A percentile compares a stretch with the other conserved stretches of the same genome.
These are phyloP conservation scores for Metarhizium album DNA, from an alignment of 2,329 filamentous ascomycete genomes.

Conservation along the genomic window DNA sequence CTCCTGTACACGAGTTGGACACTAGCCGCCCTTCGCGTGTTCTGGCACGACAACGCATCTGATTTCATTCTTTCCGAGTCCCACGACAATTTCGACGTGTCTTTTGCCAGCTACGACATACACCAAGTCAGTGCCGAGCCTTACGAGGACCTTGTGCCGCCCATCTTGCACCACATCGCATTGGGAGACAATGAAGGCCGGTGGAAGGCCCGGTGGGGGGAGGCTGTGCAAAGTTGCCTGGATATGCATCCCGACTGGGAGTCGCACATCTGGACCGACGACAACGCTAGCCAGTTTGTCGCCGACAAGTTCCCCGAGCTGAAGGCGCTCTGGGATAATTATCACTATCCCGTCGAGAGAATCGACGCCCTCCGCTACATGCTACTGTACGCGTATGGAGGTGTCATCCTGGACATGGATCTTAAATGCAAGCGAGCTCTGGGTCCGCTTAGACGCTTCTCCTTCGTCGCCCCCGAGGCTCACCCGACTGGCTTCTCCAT, in stretches of 20 bases:
- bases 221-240: conserved; percentile 21
- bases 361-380: conserved; percentile 59
- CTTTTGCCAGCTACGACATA: conserved; percentile 21
- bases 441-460: conserved; percentile 28
- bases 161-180: conserved; percentile 25
- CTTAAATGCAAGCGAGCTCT: conserved; percentile 27
- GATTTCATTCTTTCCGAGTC: conserved; percentile 18
- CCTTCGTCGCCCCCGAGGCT: conserved; percentile 29
- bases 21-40: conserved; percentile 16
- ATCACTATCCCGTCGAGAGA: conserved; percentile 58
- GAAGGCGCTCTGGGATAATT: conserved; percentile 33
- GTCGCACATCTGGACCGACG: conserved; percentile 13
- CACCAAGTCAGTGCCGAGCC: conserved; percentile 18
- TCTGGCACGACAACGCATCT: conserved; percentile 15
- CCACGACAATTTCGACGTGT: conserved; percentile 21
- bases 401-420: conserved; percentile 15
- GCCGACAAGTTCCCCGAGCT: conserved; percentile 14
- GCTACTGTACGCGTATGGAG: conserved; percentile 23
- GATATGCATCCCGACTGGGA: conserved; percentile 24
- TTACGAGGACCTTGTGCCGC: conserved; percentile 20
- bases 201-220: conserved; percentile 16
- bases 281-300: conserved; percentile 10
- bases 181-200: conserved; percentile 15
- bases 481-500: conserved; percentile 29
- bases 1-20: conserved; percentile 17